Base-by-base conservation (phyloP, 352 stramenopile genomes). In the Globisporangium polare region DNA sequence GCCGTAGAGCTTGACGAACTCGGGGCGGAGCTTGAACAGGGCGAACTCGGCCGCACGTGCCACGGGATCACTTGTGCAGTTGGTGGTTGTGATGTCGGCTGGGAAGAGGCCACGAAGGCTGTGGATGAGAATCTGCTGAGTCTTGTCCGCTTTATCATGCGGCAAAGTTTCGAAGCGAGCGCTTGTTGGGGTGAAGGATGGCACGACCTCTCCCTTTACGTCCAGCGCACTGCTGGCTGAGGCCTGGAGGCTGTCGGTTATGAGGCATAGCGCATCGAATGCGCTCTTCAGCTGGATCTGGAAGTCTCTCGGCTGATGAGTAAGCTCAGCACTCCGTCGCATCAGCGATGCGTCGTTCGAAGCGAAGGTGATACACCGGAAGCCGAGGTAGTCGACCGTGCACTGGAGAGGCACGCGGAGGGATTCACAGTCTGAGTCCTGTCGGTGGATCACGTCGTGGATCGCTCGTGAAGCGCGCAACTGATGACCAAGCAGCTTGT, bases 351-450 rank as follows among this genome's bases (percentile, higher is more conserved):
- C 12, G 29, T 12, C 13, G 20, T 7, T 46, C 33, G 73, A 77
- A 39, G 74, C 77, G 7, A 92, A 55, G 1, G 88, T 73, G 18
- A 84, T 69, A 13, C 63, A 72, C 7, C 77, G 75, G 49, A 78
- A 86, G 1, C 80, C 83, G 24, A 88, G 55, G 46, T 89, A 75
- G 64, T 92, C 78, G 18, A 90, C 62, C 10, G 53, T 60, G 45
- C 83, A 89, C 53, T 92, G 80, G 0, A 92, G 66, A 0, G 80
- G 83, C 15, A 89, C 64, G 26, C 65, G 58, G 15, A 73, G 26
- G 20, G 45, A 39, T 8, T 39, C 4, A 41, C 20, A 35, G 53
- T 50, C 37, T 0, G 8, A 12, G 12, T 1, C 27, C 26, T 20
- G 6, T 5, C 59, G 49, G 4, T 68, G 41, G 18, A 84, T 67